Evolutionary conservation across 2,329 filamentous ascomycete species (phyloP).

Genomic region (Hymenoscyphus linearis): DNA sequence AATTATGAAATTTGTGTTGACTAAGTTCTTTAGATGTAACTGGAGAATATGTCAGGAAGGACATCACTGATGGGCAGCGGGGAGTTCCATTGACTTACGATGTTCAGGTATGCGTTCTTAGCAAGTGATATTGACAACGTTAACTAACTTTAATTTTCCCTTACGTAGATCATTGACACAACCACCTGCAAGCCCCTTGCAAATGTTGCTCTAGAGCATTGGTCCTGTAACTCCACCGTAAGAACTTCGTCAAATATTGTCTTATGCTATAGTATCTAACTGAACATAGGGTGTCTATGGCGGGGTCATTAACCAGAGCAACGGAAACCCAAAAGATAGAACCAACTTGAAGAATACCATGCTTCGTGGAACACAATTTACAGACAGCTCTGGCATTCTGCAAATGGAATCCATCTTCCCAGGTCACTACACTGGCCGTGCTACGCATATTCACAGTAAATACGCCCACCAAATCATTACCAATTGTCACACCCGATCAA

Average conservation of each 20-base stretch:
- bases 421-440: constrained; percentile 39
- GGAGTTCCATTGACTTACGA: constrained; percentile 35
- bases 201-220: constrained; percentile 34
- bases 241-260: constrained; percentile 9
- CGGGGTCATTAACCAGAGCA: neutral
- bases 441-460: constrained; percentile 40
- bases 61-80: constrained; percentile 32
- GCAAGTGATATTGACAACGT: constrained; percentile 12
- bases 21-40: constrained; percentile 24
- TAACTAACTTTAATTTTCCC: neutral
- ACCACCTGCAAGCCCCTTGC: constrained; percentile 36
- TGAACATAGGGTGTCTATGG: neutral
- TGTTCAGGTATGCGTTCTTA: constrained; percentile 24
- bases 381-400: constrained; percentile 37
- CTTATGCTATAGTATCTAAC: neutral
- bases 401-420: constrained; percentile 39
- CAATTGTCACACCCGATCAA: neutral
- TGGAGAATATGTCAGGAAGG: constrained; percentile 34
- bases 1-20: neutral
- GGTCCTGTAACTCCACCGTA: constrained; percentile 37
- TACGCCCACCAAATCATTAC: neutral
- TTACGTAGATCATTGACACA: constrained; percentile 28
- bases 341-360: constrained; percentile 24
- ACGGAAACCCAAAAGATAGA: neutral
- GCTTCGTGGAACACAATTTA: constrained; percentile 38